Base-by-base conservation (phyloP, 352 stramenopile species). In the Poterioochromonas sp. region DNA sequence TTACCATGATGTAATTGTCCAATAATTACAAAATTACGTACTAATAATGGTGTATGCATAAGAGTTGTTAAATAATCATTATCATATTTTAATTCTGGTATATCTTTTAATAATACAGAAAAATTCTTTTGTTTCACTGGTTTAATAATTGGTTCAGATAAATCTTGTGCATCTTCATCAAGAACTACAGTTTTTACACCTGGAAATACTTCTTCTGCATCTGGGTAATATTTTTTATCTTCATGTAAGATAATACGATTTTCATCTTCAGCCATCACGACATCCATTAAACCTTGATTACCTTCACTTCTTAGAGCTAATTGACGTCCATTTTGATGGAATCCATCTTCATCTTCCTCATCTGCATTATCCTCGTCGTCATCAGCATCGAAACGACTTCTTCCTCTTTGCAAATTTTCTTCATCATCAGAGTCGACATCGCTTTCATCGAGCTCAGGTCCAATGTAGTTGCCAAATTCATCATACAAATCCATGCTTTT, bases 391-490 rank as follows among this genome's bases (percentile, higher is more conserved):
- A 29, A 53, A 53, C 70, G 40, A 26, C 44, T 15, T 70, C 44
- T 76, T 15, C 70, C 37, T 22, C 26, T 22, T 26, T 64, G 29
- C 18, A 39, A 29, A 65, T 83, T 39, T 58, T 79, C 65, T 44
- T 35, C 29, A 35, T 34, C 73, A 35, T 76, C 77, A 49, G 85
- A 62, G 34, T 84, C 77, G 29, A 82, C 77, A 62, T 85, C 83
- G 18, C 81, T 87, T 41, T 88, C 81, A 76, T 91, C 89, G 62
- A 98, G 86, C 79, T 98, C 94, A 34, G 95, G 94, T 29, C 96
- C 96, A 80, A 99, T 98, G 86, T 99, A 99, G 86, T 99, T 99
- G 78, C 96, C 96, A 82, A 99, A 99, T 87, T 99, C 96, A 87
- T 99, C 96, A 86, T 99, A 99, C 29, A 98, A 87, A 68, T 90